Percentiles rank a stretch among this genome's conserved stretches.
phyloP scores from a whole-genome alignment of 202 grass and related monocot species.

The Musa balbisiana region DNA sequence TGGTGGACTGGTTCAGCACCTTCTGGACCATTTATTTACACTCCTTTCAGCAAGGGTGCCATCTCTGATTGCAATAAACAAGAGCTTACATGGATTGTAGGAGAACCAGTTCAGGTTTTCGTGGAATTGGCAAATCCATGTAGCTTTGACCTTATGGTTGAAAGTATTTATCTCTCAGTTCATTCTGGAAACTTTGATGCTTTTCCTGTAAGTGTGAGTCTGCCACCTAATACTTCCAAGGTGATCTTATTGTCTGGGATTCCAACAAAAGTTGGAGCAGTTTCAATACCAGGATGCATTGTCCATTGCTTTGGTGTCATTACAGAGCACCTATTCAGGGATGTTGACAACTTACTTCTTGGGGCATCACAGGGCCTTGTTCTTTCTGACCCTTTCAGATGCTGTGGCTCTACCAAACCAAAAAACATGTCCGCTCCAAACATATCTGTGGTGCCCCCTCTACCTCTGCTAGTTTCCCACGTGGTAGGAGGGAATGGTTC shows the following conservation, averaged over 20 bases:
- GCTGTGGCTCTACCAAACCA: conserved; percentile 82
- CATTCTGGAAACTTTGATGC: conserved; percentile 98
- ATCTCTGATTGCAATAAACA: conserved; percentile 49
- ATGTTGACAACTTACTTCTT: conserved; percentile 87
- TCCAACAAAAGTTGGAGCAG: conserved; percentile 74
- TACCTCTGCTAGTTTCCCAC: conserved; percentile 83
- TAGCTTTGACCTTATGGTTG: conserved; percentile 84
- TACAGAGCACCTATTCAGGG: conserved; percentile 97
- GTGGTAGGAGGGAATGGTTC: conserved; percentile 85
- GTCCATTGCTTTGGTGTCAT: conserved; percentile 99
- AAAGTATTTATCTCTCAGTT: conserved; percentile 97
- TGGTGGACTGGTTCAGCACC: conserved; percentile 92
- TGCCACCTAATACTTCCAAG: conserved; percentile 90
- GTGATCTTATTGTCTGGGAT: conserved; percentile 83
- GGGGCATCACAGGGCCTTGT: conserved; percentile 96
- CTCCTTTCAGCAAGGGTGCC: conserved; percentile 75
- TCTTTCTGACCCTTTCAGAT: conserved; percentile 98
- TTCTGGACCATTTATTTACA: conserved; percentile 98
- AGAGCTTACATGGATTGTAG: conserved; percentile 87
- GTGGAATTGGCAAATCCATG: conserved; percentile 98
- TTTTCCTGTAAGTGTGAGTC: conserved; percentile 78
- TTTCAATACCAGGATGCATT: conserved; percentile 96
- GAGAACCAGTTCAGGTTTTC: conserved; percentile 92
- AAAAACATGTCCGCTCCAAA: conserved; percentile 71
- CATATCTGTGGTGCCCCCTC: conserved; percentile 61